Conservation (phyloP, 169 alveolate species). For the Plasmodium coatneyi region DNA sequence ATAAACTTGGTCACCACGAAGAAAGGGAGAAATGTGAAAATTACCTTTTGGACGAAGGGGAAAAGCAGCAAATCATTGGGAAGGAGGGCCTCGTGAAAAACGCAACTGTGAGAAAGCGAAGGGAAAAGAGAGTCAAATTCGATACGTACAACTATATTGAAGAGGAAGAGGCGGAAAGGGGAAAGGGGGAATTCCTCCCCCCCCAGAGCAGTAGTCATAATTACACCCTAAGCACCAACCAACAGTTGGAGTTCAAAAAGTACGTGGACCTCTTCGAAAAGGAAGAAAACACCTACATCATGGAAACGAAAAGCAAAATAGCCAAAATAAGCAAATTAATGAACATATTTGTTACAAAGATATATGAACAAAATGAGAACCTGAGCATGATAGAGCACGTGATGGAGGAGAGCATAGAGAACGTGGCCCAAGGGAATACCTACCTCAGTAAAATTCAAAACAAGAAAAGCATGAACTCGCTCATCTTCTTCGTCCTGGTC, state of each 20-base stretch:
- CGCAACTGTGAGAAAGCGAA: not conserved
- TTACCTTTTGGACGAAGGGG: not conserved
- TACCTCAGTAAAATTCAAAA: constrained; percentile 54
- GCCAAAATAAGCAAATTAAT: constrained; percentile 69
- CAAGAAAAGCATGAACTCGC: constrained; percentile 61
- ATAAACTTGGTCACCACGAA: not conserved
- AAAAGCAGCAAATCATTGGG: not conserved
- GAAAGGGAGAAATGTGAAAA: not conserved
- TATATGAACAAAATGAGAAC: constrained; percentile 72
- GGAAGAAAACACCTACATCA: constrained; percentile 69
- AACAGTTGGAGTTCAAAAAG: constrained; percentile 53
- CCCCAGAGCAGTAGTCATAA: not conserved
- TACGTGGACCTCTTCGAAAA: constrained; percentile 64
- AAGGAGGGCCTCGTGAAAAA: not conserved
- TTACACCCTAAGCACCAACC: not conserved
- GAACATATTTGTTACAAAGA: constrained; percentile 66
- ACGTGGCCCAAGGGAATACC: constrained; percentile 61
- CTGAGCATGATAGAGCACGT: constrained; percentile 58
- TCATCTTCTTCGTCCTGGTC: constrained; percentile 40
- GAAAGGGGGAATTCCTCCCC: not conserved
- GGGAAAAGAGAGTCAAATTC: not conserved
- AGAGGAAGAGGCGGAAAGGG: constrained; percentile 42
- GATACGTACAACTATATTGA: not conserved
- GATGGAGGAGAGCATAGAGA: constrained; percentile 66
- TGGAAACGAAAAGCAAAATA: constrained; percentile 65